Evolutionary conservation across 805 yeast species (phyloP).

Genomic region (Metschnikowia santaceciliae): DNA sequence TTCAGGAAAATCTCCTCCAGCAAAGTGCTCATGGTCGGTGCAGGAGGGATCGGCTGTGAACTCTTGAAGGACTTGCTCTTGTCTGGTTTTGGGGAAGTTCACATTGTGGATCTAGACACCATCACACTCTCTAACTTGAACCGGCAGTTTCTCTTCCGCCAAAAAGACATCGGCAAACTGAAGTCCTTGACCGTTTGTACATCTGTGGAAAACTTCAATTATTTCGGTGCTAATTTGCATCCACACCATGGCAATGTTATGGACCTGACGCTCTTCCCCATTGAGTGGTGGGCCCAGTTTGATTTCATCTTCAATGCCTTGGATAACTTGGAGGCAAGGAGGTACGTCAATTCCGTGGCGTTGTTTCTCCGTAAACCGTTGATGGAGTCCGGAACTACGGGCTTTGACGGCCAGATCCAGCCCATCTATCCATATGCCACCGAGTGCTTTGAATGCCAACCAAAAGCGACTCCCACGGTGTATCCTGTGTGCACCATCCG

Average conservation of each 20-base stretch:
- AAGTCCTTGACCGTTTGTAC: constrained; percentile 81
- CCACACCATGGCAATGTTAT: constrained; percentile 87
- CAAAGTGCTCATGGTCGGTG: constrained; percentile 81
- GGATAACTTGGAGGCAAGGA: constrained; percentile 89
- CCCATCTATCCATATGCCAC: constrained; percentile 79
- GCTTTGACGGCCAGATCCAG: constrained; percentile 90
- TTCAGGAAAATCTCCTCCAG: constrained; percentile 30
- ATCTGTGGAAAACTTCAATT: constrained; percentile 73
- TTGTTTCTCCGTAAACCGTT: constrained; percentile 70
- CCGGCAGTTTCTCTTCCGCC: constrained; percentile 87
- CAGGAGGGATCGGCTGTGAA: constrained; percentile 97
- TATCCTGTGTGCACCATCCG: constrained; percentile 96
- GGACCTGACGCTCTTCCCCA: constrained; percentile 66
- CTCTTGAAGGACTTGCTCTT: constrained; percentile 73
- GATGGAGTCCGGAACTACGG: constrained; percentile 94
- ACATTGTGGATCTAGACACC: constrained; percentile 92
- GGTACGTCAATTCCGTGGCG: constrained; percentile 82
- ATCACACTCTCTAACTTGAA: constrained; percentile 89
- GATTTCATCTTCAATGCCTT: constrained; percentile 84
- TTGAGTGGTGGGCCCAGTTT: constrained; percentile 71
- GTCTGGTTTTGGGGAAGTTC: constrained; percentile 81
- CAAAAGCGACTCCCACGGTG: constrained; percentile 82
- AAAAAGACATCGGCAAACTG: constrained; percentile 83
- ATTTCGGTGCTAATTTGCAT: constrained; percentile 53
- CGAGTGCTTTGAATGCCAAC: constrained; percentile 92